Conservation (phyloP, 208 protist species). For the Leishmania gerbilli region DNA sequence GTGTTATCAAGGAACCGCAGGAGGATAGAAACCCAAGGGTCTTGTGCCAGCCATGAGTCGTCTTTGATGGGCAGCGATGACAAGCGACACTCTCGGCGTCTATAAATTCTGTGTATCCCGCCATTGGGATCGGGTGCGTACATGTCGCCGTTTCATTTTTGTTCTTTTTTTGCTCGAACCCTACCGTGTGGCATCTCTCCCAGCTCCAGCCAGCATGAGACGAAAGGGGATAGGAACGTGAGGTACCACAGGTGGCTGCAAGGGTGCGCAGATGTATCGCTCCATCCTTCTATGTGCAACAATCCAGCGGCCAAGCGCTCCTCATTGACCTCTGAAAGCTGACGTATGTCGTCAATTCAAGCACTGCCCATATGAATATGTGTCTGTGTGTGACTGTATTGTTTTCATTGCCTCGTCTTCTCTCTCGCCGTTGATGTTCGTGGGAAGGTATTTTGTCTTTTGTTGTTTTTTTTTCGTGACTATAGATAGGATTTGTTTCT, state of each 20-base stretch:
- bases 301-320: not conserved
- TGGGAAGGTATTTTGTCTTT: slow-evolving; percentile 9
- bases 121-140: not conserved
- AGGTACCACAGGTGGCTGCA: not conserved
- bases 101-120: not conserved
- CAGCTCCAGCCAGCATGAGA: not conserved
- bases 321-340: not conserved
- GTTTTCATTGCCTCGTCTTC: not conserved
- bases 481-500: slow-evolving; percentile 16
- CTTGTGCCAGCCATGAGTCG: not conserved
- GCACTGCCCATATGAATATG: not conserved
- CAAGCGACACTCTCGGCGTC: not conserved
- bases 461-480: slow-evolving; percentile 16
- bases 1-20: not conserved
- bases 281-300: not conserved
- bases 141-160: slow-evolving; percentile 4
- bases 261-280: not conserved
- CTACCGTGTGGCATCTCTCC: not conserved
- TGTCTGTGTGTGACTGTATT: slow-evolving; percentile 1
- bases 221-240: not conserved
- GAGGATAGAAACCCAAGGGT: not conserved
- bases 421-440: not conserved
- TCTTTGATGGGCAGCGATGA: not conserved
- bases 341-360: not conserved
- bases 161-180: not conserved